Evolutionary conservation across 2,329 filamentous ascomycete genomes (phyloP).

Genomic region (Madurella mycetomatis): DNA sequence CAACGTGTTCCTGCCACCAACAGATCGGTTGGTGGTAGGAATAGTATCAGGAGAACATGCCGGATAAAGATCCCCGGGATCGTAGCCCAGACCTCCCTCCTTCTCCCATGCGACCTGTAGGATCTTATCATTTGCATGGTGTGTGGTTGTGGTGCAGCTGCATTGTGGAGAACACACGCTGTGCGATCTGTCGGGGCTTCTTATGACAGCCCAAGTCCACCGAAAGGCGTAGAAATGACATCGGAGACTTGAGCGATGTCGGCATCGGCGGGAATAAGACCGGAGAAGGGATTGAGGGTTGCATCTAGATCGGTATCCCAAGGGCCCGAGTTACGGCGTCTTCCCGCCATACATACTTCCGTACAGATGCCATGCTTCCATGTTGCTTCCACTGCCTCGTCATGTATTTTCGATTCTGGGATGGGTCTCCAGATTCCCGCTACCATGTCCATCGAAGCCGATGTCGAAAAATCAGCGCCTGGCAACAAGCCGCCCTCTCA

Average conservation of each 20-base stretch:
- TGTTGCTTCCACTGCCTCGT: no score
- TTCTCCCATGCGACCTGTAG: no score
- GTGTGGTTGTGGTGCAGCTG: slow-evolving; percentile 3
- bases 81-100: no score
- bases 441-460: background rate
- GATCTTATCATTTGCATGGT: background rate
- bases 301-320: background rate
- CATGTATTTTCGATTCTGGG: background rate
- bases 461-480: slow-evolving; percentile 16
- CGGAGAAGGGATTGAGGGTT: slow-evolving; percentile 7
- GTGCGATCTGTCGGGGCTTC: background rate
- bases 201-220: background rate
- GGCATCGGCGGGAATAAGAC: slow-evolving; percentile 21
- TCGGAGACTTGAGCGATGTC: slow-evolving; percentile 12
- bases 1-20: no score
- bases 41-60: no score
- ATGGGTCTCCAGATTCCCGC: background rate
- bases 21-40: no score
- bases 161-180: slow-evolving; percentile 4
- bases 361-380: no score
- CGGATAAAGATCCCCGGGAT: no score
- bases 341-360: no score
- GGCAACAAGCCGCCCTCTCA: background rate
- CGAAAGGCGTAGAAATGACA: slow-evolving; percentile 16
- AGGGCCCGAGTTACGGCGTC: no score